phyloP scores from a whole-genome alignment of 139 green algal genomes.

The Tetradesmus obliquus region DNA sequence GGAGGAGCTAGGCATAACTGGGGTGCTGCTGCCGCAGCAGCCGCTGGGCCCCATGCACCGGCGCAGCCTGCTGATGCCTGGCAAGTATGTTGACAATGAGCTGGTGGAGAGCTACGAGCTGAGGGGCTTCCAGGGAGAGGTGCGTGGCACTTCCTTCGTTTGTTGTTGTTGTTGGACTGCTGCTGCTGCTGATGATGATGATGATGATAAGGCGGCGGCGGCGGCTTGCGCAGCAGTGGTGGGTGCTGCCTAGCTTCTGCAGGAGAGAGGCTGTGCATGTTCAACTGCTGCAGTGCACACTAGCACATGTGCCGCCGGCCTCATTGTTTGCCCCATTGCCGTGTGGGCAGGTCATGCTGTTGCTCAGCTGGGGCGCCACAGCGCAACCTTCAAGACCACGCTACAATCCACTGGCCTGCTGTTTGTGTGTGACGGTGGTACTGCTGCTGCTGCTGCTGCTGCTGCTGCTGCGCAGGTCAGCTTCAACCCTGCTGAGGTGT shows the following conservation, averaged over 20 bases:
- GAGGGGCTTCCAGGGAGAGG: constrained; percentile 45
- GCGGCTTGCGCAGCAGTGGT: not conserved
- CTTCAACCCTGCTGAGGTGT: constrained; percentile 51
- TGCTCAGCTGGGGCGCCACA: not conserved
- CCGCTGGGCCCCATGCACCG: constrained; percentile 53
- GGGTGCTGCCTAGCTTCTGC: not conserved
- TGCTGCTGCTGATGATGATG: too few relatives aligned
- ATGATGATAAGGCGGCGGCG: too few relatives aligned
- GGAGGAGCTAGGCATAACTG: constrained; percentile 77
- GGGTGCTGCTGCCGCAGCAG: constrained; percentile 37
- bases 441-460: not conserved
- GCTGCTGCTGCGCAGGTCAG: constrained; percentile 21
- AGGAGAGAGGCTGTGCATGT: not conserved
- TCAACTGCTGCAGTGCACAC: not conserved
- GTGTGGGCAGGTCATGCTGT: not conserved
- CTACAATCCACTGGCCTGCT: not conserved
- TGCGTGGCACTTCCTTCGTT: not conserved
- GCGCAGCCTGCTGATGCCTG: constrained; percentile 24
- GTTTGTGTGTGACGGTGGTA: not conserved
- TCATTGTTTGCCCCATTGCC: too few relatives aligned
- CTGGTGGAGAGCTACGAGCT: constrained; percentile 61
- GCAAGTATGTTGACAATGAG: constrained; percentile 51
- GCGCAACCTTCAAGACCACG: too few relatives aligned
- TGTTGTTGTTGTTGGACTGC: not conserved
- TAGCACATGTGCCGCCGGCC: not conserved